Base-by-base conservation (phyloP, 2,329 filamentous ascomycete genomes). In the Epichloe elymi region DNA sequence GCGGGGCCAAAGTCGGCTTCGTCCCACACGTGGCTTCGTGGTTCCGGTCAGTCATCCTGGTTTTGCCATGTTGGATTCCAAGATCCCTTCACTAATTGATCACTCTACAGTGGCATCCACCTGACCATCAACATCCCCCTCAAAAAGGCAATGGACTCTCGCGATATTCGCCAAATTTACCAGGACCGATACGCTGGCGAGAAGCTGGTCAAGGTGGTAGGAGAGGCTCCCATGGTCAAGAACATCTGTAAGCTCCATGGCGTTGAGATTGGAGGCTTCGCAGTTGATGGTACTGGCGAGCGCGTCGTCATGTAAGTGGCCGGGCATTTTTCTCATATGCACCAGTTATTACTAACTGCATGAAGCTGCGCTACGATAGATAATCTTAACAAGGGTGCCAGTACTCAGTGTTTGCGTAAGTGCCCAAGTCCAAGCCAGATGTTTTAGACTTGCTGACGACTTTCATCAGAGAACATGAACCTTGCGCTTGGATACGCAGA, bases 111-210 rank as follows among this genome's bases (percentile, higher is more conserved):
- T 64, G 91, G 91, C 56, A 97, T 97, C 59, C 83, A 88, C 64
- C 86, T 90, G 69, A 91, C 89, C 39, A 90, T 97, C 67, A 89
- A 82, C 63, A 87, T 97, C 47, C 91, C 91, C 12, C 75, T 98
- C 8, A 85, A 85, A 63, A 78, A 91, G 68, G 78, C 80, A 54
- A 94, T 97, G 86, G 87, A 82, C 3, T 90, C 87, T 41, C 85
- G 93, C 49, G 90, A 97, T 65, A 88, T 98, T 59, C 82, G 93
- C 55, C 88, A 95, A 63, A 74, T 97, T 53, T 98, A 95, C 75
- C 91, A 97, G 70, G 91, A 97, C 61, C 81, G 91, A 23, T 98
- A 95, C 63, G 91, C 91, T 5, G 90, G 90, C 48, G 93, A 97
- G 77, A 91, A 89, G 71, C 82, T 98, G 15, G 84, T 98, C 65